phyloP scores from a whole-genome alignment of 108 stramenopile species.

The Halocafeteria seosinensis region DNA sequence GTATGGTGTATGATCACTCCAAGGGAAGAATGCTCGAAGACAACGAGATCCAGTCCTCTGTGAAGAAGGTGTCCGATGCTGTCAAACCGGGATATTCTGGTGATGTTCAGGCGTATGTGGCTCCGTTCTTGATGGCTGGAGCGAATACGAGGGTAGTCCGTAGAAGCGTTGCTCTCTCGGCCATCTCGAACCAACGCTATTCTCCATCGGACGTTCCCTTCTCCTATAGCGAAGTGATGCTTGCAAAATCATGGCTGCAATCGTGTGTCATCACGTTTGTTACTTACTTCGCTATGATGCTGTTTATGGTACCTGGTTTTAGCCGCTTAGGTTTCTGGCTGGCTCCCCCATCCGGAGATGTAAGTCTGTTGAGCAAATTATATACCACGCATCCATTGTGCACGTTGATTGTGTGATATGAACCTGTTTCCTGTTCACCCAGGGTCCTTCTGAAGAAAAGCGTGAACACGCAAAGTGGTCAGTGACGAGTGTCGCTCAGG shows the following conservation, averaged over 20 bases:
- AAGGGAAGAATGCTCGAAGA: too few species aligned
- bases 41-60: too few species aligned
- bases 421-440: not conserved
- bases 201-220: not conserved
- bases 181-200: not conserved
- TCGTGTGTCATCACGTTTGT: too few species aligned
- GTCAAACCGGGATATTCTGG: not conserved
- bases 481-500: not conserved
- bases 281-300: too few species aligned
- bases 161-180: not conserved
- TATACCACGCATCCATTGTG: not conserved
- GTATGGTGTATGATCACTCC: too few species aligned
- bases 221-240: not conserved
- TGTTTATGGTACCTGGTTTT: too few species aligned
- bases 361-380: too few species aligned
- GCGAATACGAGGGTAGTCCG: constrained; percentile 11
- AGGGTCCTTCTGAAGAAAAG: not conserved
- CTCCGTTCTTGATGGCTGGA: constrained; percentile 9
- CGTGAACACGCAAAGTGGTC: not conserved
- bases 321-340: too few species aligned
- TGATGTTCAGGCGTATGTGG: constrained; percentile 49
- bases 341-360: too few species aligned
- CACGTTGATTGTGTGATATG: not conserved
- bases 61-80: not conserved
- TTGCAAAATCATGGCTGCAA: too few species aligned